Evolutionary conservation across 176 grass and related monocot species (phyloP).

Genomic region (Rhynchospora pubera): DNA sequence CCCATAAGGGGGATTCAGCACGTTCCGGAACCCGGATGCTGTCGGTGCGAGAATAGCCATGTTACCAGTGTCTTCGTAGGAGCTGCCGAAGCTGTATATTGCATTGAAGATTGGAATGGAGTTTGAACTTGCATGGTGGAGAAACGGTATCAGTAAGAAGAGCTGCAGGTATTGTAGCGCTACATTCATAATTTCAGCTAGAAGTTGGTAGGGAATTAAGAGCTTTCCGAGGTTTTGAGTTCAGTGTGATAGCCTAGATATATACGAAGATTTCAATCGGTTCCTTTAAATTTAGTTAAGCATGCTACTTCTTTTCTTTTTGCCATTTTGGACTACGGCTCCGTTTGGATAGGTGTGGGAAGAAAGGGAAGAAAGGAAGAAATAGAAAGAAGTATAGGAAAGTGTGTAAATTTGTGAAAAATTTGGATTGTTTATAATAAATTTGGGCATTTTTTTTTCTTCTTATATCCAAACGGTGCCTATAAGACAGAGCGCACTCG

Average conservation of each 20-base stretch:
- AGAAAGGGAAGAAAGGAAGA: too few relatives aligned
- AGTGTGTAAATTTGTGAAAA: too few relatives aligned
- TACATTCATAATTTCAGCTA: neutral
- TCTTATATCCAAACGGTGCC: too few relatives aligned
- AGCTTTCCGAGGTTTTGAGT: neutral
- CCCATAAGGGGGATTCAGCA: conserved; percentile 23
- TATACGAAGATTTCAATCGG: too few relatives aligned
- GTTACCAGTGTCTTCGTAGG: conserved; percentile 39
- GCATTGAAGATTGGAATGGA: conserved; percentile 16
- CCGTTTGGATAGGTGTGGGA: too few relatives aligned
- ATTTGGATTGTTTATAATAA: too few relatives aligned
- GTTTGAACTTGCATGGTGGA: neutral
- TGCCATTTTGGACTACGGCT: too few relatives aligned
- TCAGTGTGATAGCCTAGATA: neutral
- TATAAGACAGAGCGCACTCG: too few relatives aligned
- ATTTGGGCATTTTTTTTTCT: too few relatives aligned
- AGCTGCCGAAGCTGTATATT: conserved; percentile 41
- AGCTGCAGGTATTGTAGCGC: neutral
- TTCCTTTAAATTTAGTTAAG: too few relatives aligned
- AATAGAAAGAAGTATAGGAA: too few relatives aligned
- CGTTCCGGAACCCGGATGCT: neutral
- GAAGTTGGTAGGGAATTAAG: neutral
- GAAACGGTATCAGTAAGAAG: neutral
- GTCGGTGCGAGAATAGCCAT: neutral
- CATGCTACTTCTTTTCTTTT: too few relatives aligned